phyloP scores from a whole-genome alignment of 768 basidiomycete species.

The Mycena olivaceomarginata region DNA sequence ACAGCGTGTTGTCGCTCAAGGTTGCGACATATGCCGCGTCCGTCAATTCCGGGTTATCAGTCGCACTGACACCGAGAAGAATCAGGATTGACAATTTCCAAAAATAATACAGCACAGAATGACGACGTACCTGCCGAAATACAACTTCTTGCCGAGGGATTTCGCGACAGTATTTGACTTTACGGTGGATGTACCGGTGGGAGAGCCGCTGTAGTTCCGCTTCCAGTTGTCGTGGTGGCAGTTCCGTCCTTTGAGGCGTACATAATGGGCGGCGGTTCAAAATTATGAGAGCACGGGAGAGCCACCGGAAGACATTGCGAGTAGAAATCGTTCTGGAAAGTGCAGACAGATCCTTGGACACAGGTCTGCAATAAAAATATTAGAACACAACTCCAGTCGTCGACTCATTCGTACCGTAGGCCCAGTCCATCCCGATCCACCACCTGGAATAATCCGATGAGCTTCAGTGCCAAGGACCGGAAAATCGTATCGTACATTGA shows the following conservation, averaged over 20 bases:
- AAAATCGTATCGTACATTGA: constrained; percentile 29
- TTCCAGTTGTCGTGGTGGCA: constrained; percentile 18
- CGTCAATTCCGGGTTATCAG: constrained; percentile 66
- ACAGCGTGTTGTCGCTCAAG: constrained; percentile 58
- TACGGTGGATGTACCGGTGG: constrained; percentile 48
- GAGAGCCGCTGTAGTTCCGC: constrained; percentile 29
- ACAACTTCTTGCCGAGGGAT: constrained; percentile 61
- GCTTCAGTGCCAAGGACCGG: no score
- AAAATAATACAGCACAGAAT: neutral
- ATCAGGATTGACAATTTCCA: no score
- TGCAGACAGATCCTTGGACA: constrained; percentile 10
- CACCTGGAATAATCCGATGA: constrained; percentile 21
- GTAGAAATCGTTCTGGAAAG: constrained; percentile 26
- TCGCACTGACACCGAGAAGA: constrained; percentile 52
- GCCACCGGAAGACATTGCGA: constrained; percentile 38
- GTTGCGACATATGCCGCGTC: constrained; percentile 61
- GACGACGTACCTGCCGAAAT: constrained; percentile 61
- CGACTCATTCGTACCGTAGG: constrained; percentile 10
- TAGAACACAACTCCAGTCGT: neutral
- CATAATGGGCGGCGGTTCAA: neutral
- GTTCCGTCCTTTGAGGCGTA: neutral
- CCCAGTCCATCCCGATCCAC: constrained; percentile 31
- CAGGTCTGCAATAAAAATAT: constrained; percentile 28
- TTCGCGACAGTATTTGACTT: constrained; percentile 60
- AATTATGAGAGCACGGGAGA: no score